Percentiles rank a stretch among this genome's conserved stretches.
phyloP scores from a whole-genome alignment of 805 yeast genomes.

The Candida palmyrensis region DNA sequence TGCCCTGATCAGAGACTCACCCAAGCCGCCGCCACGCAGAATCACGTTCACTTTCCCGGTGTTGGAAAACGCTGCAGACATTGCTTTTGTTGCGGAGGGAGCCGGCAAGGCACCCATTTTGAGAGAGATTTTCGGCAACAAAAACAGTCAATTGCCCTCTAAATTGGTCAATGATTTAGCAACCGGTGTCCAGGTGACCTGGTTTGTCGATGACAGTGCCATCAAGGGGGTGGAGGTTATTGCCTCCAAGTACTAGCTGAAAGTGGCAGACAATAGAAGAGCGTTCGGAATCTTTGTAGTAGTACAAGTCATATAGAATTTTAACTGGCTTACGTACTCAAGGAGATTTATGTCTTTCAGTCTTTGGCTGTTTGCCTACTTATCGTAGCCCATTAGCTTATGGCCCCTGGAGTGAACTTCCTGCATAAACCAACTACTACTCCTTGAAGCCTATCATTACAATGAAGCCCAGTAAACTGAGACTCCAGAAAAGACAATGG shows the following conservation, averaged over 20 bases:
- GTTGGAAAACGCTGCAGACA: constrained; percentile 45
- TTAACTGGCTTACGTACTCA: too few relatives aligned
- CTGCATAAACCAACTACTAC: too few relatives aligned
- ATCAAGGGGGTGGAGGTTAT: constrained; percentile 52
- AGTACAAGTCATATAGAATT: too few relatives aligned
- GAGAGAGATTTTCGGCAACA: constrained; percentile 59
- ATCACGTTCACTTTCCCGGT: constrained; percentile 84
- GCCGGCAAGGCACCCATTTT: constrained; percentile 73
- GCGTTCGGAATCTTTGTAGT: too few relatives aligned
- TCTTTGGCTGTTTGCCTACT: too few relatives aligned
- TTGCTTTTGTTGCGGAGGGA: constrained; percentile 89
- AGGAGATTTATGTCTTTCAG: too few relatives aligned
- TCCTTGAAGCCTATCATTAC: too few relatives aligned
- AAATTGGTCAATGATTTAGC: constrained; percentile 61
- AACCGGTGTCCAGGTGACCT: constrained; percentile 48
- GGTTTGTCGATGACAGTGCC: constrained; percentile 87
- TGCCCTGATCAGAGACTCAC: constrained; percentile 72
- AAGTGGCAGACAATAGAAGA: too few relatives aligned
- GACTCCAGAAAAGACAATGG: constrained; percentile 10
- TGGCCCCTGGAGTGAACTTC: too few relatives aligned
- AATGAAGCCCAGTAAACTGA: too few relatives aligned
- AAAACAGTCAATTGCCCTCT: constrained; percentile 55
- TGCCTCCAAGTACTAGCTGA: constrained; percentile 29
- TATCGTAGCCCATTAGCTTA: too few relatives aligned
- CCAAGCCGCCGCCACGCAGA: constrained; percentile 92